These are phyloP conservation scores for Microdochium trichocladiopsis DNA, from an alignment of 2,329 filamentous ascomycete genomes.

Conservation along the genomic window DNA sequence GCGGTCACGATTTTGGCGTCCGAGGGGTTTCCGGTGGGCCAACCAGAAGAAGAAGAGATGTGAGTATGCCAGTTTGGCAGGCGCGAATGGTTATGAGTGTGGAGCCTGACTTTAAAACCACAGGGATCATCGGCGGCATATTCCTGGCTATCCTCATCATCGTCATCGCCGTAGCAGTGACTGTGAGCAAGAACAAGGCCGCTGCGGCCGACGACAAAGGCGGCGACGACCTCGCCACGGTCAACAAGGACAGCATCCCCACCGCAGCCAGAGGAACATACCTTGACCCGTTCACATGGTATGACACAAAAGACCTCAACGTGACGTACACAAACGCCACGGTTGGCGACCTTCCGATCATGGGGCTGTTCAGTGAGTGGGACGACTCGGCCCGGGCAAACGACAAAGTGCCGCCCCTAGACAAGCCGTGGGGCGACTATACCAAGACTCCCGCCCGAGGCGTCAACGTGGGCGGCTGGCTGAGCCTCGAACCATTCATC, in stretches of 20 bases:
- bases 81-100: not conserved
- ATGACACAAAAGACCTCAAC: conserved; percentile 86
- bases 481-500: conserved; percentile 91
- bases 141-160: conserved; percentile 53
- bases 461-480: conserved; percentile 91
- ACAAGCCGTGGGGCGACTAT: conserved; percentile 71
- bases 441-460: conserved; percentile 73
- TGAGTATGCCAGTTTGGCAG: conserved; percentile 29
- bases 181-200: conserved; percentile 55
- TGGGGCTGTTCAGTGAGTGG: conserved; percentile 81
- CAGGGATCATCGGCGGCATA: conserved; percentile 50
- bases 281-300: conserved; percentile 88
- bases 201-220: conserved; percentile 16
- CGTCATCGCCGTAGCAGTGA: conserved; percentile 60
- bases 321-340: conserved; percentile 82
- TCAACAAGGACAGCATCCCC: conserved; percentile 54
- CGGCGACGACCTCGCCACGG: conserved; percentile 29
- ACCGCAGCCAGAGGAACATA: conserved; percentile 63
- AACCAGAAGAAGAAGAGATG: conserved; percentile 55
- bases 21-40: conserved; percentile 21
- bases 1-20: not conserved
- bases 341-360: conserved; percentile 81
- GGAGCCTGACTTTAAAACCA: conserved; percentile 16
- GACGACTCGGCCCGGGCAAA: conserved; percentile 78
- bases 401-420: conserved; percentile 68